Base-by-base conservation (phyloP, 805 yeast genomes). In the Metschnikowia drakensbergensis region DNA sequence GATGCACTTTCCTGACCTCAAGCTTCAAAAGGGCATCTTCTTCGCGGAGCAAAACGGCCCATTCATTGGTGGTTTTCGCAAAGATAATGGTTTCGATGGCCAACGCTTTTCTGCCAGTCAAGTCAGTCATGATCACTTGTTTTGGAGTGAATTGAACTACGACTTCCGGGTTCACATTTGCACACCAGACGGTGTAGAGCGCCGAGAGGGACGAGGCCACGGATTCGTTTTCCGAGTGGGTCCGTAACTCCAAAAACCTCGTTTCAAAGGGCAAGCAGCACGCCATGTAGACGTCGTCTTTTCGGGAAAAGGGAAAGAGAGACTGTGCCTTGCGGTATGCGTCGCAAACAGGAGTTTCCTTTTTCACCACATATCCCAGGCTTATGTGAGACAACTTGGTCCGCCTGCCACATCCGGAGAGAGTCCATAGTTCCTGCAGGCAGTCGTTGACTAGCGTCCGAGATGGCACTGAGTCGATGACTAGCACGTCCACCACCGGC, bases 351-450 rank as follows among this genome's bases (percentile, higher is more conserved):
- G 60, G 61, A 27, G 67, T 55, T 10, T 49, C 54, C 37, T 68
- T 56, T 23, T 47, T 48, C 3, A 69, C 66, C 8, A 51, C 27
- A 45, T 67, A 67, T 1, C 77, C 77, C 31, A 50, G 29, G 30
- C 71, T 57, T 3, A 73, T 51, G 23, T 68, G 71, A 5, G 64
- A 55, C 11, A 73, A 50, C 36, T 63, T 61, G 3, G 72, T 58
- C 40, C 69, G 54, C 43, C 64, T 68, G 1, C 71, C 72, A 1
- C 55, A 41, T 2, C 77, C 76, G 1, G 72, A 59, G 7, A 73
- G 53, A 1, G 70, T 67, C 76, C 81, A 77, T 1, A 76, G 49
- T 45, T 77, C 80, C 45, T 74, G 71, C 5, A 56, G 52, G 1
- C 62, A 54, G 36, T 46, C 43, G 44, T 49, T 49, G 32, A 55